These are phyloP conservation scores for Phialophora tarda DNA, from an alignment of 2,329 filamentous ascomycete species.

Conservation along the genomic window DNA sequence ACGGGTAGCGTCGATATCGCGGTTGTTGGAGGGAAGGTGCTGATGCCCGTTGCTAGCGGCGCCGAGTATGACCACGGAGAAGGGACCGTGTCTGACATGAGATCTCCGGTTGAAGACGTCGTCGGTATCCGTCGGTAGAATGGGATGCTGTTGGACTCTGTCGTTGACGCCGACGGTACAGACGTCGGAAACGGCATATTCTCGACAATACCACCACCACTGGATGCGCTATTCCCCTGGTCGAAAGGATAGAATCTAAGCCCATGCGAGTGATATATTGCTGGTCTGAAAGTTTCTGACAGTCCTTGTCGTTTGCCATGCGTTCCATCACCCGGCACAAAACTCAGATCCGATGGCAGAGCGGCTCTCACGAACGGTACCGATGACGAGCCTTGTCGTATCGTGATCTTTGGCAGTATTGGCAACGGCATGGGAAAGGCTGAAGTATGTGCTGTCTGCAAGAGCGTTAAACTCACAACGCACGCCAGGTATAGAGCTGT, in stretches of 20 bases:
- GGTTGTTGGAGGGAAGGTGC: conserved; percentile 23
- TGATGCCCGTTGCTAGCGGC: neutral
- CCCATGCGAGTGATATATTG: neutral
- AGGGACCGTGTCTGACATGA: neutral
- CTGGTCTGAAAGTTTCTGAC: neutral
- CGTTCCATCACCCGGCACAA: conserved; percentile 4
- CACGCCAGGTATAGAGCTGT: neutral
- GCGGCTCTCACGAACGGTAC: neutral
- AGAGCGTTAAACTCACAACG: neutral
- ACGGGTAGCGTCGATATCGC: conserved; percentile 10
- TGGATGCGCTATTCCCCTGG: neutral
- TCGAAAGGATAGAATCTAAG: neutral
- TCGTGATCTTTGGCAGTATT: conserved; percentile 28
- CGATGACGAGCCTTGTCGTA: conserved; percentile 8
- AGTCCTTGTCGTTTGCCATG: conserved; percentile 20
- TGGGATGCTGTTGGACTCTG: neutral
- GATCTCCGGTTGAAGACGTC: neutral
- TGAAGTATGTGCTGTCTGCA: neutral
- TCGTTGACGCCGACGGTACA: neutral
- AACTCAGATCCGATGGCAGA: neutral
- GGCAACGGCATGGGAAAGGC: conserved; percentile 1
- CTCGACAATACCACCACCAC: neutral
- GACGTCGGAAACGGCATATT: neutral
- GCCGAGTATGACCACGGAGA: neutral
- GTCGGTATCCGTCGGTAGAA: neutral